Evolutionary conservation across 2,329 filamentous ascomycete genomes (phyloP), one percentile per base, ranked within the genome.

Genomic region (Penicillium janthinellum): DNA sequence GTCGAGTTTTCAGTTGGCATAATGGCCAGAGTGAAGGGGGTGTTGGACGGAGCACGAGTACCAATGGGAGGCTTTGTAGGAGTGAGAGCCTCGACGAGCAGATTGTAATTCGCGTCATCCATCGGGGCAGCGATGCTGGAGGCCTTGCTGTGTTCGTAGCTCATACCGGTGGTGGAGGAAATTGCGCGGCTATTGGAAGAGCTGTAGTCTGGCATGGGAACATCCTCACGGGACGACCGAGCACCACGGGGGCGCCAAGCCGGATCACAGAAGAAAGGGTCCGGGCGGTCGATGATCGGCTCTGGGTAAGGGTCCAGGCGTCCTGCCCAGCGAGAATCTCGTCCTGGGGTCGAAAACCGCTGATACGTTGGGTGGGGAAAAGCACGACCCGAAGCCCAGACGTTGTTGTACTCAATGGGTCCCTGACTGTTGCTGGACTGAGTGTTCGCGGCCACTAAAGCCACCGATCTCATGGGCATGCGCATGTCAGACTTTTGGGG

Each of bases 121-220:
- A 74, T 69, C 2, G 70, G 67, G 22, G 68, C 68, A 35, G 65
- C 58, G 38, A 74, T 67, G 53, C 72, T 77, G 17, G 75, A 71
- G 25, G 77, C 73, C 55, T 77, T 77, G 64, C 76, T 79, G 58
- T 78, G 77, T 56, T 75, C 74, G 51, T 76, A 75, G 58, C 76
- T 79, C 56, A 77, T 63, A 4, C 74, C 77, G 7, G 76, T 76
- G 69, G 77, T 73, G 60, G 71, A 75, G 28, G 78, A 79, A 42
- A 78, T 73, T 11, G 70, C 71, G 39, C 75, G 75, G 58, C 77
- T 80, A 63, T 73, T 73, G 25, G 70, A 68, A 10, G 75, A 76
- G 50, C 72, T 78, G 34, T 81, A 81, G 60, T 83, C 81, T 5
- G 78, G 77, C 81, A 83, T 83, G 28, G 79, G 76, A 15, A 80